Percentiles rank a stretch among this genome's conserved stretches.
phyloP scores from a whole-genome alignment of 1,139 yeast species.

The Meyerozyma smithsonii region DNA sequence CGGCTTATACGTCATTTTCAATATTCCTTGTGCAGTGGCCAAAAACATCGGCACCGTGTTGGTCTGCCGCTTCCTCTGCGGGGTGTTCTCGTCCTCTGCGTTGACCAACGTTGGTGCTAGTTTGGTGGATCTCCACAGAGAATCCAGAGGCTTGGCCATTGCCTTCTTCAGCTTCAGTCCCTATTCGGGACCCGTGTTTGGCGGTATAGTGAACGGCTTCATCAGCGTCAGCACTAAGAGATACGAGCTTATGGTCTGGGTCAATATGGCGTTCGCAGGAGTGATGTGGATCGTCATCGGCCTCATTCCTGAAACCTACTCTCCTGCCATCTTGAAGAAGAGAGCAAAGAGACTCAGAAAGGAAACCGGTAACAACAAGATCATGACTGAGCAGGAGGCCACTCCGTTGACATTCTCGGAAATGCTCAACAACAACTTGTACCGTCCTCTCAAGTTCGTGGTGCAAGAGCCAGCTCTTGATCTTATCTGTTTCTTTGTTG shows the following conservation, averaged over 20 bases:
- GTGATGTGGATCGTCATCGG: conserved; percentile 65
- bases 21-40: conserved; percentile 85
- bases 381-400: conserved; percentile 91
- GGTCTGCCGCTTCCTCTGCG: conserved; percentile 79
- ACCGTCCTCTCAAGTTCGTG: conserved; percentile 72
- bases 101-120: conserved; percentile 87
- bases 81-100: conserved; percentile 82
- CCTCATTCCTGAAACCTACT: conserved; percentile 81
- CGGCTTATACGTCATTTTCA: conserved; percentile 69
- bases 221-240: conserved; percentile 65
- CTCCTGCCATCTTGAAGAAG: conserved; percentile 75
- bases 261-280: conserved; percentile 89
- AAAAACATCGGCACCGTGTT: conserved; percentile 78
- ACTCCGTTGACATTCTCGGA: conserved; percentile 63
- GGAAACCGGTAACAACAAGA: conserved; percentile 74
- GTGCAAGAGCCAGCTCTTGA: conserved; percentile 80
- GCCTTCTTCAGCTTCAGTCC: conserved; percentile 92
- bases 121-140: conserved; percentile 77
- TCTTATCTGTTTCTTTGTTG: conserved; percentile 78
- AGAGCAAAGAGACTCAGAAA: conserved; percentile 68
- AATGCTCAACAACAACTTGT: conserved; percentile 59
- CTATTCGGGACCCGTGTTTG: conserved; percentile 86
- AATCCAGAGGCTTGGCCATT: conserved; percentile 82
- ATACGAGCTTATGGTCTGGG: conserved; percentile 76
- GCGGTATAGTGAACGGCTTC: conserved; percentile 88